phyloP scores from a whole-genome alignment of 139 green algal species.

The Limnomonas spitsbergensis region DNA sequence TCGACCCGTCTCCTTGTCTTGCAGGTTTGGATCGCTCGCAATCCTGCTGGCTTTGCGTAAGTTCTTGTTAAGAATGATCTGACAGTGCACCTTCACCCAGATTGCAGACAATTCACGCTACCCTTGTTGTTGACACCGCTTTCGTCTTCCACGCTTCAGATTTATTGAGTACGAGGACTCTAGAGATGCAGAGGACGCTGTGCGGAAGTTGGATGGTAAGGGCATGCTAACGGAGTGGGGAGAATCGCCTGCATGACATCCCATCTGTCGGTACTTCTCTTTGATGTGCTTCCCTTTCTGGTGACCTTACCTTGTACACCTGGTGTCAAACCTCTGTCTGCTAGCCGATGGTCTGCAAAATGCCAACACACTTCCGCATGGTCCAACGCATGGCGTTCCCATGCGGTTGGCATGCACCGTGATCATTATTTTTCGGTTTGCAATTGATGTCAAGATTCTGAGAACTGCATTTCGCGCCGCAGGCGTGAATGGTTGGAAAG shows the following conservation, averaged over 20 bases:
- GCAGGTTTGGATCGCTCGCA: conserved; percentile 21
- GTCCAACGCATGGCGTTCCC: not conserved
- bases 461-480: not conserved
- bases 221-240: not conserved
- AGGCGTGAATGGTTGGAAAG: conserved; percentile 15
- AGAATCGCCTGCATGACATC: not conserved
- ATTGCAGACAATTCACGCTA: too few species aligned
- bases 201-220: conserved; percentile 20
- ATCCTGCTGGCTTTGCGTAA: conserved; percentile 22
- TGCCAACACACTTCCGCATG: not conserved
- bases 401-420: too few species aligned
- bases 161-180: conserved; percentile 27
- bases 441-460: conserved; percentile 1
- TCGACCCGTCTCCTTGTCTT: too few species aligned
- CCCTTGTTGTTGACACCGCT: not conserved
- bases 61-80: not conserved
- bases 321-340: not conserved
- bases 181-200: conserved; percentile 29
- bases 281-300: too few species aligned
- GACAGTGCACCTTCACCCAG: too few species aligned
- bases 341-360: not conserved
- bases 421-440: too few species aligned
- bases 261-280: too few species aligned
- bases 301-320: not conserved
- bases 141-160: not conserved